A percentile compares a stretch with the other conserved stretches of the same genome.
Conservation (phyloP, 2,329 filamentous ascomycete species). For the Nemania sp. region DNA sequence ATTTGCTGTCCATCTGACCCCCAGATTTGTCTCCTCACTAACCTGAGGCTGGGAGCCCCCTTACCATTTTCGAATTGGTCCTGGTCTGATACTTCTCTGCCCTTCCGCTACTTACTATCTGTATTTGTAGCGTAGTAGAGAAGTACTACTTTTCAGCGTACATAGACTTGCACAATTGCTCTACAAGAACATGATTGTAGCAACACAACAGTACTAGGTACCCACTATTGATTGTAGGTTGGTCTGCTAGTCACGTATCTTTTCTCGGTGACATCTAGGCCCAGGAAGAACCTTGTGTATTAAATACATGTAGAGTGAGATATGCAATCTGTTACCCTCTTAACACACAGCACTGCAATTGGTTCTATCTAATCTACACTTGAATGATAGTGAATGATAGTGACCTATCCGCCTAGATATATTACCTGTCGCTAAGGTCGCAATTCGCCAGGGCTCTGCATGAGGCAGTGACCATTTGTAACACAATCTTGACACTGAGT, state of each 20-base stretch:
- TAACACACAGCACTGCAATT: no score
- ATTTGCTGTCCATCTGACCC: conserved; percentile 26
- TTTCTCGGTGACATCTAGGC: background rate
- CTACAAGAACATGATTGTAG: no score
- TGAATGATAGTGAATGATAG: no score
- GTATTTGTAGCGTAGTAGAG: background rate
- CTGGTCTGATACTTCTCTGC: background rate
- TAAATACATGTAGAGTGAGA: no score
- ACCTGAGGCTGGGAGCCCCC: conserved; percentile 9
- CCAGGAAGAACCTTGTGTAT: background rate
- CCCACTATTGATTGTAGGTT: no score
- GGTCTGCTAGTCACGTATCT: background rate
- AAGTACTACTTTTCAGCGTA: background rate
- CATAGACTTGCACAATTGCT: no score
- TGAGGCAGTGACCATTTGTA: conserved; percentile 23
- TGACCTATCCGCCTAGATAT: no score
- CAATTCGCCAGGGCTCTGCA: background rate
- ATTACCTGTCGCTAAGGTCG: background rate
- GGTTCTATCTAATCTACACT: background rate
- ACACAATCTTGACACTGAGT: no score
- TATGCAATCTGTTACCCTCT: background rate
- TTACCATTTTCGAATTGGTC: background rate
- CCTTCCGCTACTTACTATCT: background rate
- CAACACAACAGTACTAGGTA: no score
- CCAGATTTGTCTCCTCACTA: conserved; percentile 20